Conservation (phyloP, 306 rosid species). For the Quercus wislizeni region DNA sequence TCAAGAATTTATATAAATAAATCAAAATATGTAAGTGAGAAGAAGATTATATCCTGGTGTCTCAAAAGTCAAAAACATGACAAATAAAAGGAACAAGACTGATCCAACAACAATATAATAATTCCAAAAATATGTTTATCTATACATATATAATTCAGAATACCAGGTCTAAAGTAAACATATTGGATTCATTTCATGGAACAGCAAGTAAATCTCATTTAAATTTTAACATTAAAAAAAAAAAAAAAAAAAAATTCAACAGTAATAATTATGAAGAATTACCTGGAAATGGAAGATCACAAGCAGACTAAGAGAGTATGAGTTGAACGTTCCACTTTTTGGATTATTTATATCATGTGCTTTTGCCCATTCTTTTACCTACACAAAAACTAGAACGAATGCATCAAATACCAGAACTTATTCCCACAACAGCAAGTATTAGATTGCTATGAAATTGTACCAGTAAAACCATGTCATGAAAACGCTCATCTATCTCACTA, state of each 20-base stretch:
- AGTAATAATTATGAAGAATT: conserved; percentile 26
- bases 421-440: conserved; percentile 8
- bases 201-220: conserved; percentile 18
- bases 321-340: conserved; percentile 69
- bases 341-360: conserved; percentile 74
- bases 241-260: not conserved
- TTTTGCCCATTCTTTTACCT: conserved; percentile 99
- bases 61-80: not conserved
- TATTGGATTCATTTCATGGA: not conserved
- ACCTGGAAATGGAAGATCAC: conserved; percentile 97
- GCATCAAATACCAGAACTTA: conserved; percentile 30
- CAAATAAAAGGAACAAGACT: not conserved
- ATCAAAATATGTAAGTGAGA: not conserved
- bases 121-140: not conserved
- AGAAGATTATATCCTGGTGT: not conserved
- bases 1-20: not conserved
- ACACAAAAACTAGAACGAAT: conserved; percentile 45
- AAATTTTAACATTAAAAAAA: not conserved
- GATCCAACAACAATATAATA: not conserved
- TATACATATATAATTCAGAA: not conserved
- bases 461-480: conserved; percentile 79
- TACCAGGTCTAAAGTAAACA: conserved; percentile 24
- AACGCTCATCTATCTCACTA: conserved; percentile 66
- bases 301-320: conserved; percentile 86
- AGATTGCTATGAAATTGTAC: conserved; percentile 45